Evolutionary conservation across 805 yeast genomes (phyloP).

Genomic region (Candida mattraensis): DNA sequence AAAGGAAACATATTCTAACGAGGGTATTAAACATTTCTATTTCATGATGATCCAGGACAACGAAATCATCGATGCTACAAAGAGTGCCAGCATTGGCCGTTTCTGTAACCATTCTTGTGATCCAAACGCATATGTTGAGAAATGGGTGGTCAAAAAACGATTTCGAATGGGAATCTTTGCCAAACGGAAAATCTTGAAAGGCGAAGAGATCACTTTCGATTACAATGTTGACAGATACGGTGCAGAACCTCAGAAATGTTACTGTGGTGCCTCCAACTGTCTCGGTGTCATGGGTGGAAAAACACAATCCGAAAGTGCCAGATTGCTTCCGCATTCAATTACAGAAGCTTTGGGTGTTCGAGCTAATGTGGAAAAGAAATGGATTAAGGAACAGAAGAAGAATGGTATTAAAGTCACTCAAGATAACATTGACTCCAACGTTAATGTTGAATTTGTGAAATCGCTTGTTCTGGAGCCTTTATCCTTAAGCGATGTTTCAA

Average conservation of each 20-base stretch:
- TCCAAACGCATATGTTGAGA: conserved; percentile 93
- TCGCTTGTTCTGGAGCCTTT: conserved; percentile 55
- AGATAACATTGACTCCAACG: conserved; percentile 51
- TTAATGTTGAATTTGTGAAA: conserved; percentile 65
- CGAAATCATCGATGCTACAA: conserved; percentile 93
- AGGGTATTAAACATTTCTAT: conserved; percentile 77
- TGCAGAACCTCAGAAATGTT: conserved; percentile 89
- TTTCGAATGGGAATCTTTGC: conserved; percentile 94
- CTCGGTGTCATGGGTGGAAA: conserved; percentile 94
- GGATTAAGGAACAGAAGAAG: conserved; percentile 62
- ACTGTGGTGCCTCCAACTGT: conserved; percentile 92
- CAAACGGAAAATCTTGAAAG: conserved; percentile 62
- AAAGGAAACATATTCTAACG: conserved; percentile 69
- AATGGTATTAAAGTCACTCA: conserved; percentile 47
- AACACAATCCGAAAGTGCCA: conserved; percentile 91
- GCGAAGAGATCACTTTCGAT: conserved; percentile 91
- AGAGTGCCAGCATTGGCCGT: conserved; percentile 83
- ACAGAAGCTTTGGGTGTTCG: conserved; percentile 85
- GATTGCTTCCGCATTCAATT: conserved; percentile 75
- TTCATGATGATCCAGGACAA: conserved; percentile 95
- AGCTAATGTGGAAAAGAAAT: conserved; percentile 64
- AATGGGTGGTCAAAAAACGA: conserved; percentile 94
- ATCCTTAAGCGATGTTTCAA: conserved; percentile 61
- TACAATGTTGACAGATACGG: conserved; percentile 97
- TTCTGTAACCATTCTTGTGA: conserved; percentile 94